Evolutionary conservation across 2,329 filamentous ascomycete species (phyloP), one percentile per base, ranked within the genome.

Genomic region (Cordyceps javanica): DNA sequence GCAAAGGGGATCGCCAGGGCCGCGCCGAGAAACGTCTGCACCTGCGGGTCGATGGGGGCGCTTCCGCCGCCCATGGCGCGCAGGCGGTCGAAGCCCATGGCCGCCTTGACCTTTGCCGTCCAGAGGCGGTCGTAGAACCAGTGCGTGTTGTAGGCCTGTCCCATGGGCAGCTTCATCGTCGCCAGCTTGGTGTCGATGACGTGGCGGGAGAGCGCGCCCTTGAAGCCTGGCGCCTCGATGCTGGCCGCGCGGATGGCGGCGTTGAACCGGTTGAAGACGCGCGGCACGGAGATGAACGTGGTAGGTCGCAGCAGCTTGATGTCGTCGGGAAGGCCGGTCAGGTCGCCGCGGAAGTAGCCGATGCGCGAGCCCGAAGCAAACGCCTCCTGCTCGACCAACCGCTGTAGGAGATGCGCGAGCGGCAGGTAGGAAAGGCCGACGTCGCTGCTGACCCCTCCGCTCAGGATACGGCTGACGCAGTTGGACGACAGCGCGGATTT

Each of bases 311-410:
- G 79, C 39, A 91, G 71, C 77, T 97, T 96, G 75, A 99, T 74
- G 68, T 99, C 94, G 59, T 99, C 94, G 1, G 95, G 86, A 19
- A 99, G 77, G 62, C 89, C 89, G 13, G 89, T 69, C 61, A 97
- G 87, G 68, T 97, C 91, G 56, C 94, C 94, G 65, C 94, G 90
- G 82, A 97, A 99, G 73, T 93, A 99, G 13, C 93, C 94, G 65
- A 97, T 86, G 9, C 83, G 77, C 34, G 83, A 83, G 56, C 91
- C 92, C 54, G 83, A 80, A 66, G 88, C 83, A 16, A 97, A 77
- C 14, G 84, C 82, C 3, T 79, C 77, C 70, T 95, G 89, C 70
- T 99, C 94, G 41, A 86, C 78, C 63, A 97, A 79, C 57, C 94
- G 88, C 62, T 92, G 89, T 71, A 90, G 97, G 66, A 99, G 97